These are phyloP conservation scores for Ganoderma meredithae DNA, from an alignment of 1,284 basidiomycete species.

Conservation along the genomic window DNA sequence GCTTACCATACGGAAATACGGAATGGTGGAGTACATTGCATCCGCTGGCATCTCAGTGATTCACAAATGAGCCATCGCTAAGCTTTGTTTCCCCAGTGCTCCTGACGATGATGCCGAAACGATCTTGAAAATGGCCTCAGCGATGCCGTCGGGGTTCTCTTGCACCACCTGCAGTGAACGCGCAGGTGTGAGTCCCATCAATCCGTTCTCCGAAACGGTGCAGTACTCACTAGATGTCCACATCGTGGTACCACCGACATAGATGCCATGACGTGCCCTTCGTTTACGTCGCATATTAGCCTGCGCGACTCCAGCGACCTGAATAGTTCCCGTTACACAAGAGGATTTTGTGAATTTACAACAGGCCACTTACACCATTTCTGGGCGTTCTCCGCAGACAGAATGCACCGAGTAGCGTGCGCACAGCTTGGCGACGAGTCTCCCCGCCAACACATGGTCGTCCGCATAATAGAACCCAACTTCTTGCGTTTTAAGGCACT, in stretches of 20 bases:
- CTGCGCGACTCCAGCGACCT: neutral
- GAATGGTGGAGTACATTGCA: neutral
- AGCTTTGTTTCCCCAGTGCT: neutral
- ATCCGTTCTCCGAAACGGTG: neutral
- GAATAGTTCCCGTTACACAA: neutral
- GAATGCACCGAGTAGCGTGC: neutral
- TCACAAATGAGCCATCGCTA: constrained; percentile 3
- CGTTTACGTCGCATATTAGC: constrained; percentile 1
- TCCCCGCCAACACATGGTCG: neutral
- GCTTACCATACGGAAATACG: too few species aligned
- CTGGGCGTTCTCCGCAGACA: neutral
- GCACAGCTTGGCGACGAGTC: neutral
- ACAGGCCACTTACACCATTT: neutral
- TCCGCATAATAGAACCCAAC: constrained; percentile 3
- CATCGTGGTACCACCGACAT: neutral
- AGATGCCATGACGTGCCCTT: neutral
- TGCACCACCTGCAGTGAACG: neutral
- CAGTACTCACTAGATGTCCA: neutral
- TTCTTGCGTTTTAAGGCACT: constrained; percentile 2
- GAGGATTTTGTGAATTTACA: neutral
- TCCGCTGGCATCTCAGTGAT: neutral
- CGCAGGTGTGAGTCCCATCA: neutral
- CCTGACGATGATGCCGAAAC: neutral
- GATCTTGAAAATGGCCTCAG: constrained; percentile 1
- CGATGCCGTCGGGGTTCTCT: neutral